These are phyloP conservation scores for Marasmius oreades DNA, from an alignment of 1,284 basidiomycete genomes.

Conservation along the genomic window DNA sequence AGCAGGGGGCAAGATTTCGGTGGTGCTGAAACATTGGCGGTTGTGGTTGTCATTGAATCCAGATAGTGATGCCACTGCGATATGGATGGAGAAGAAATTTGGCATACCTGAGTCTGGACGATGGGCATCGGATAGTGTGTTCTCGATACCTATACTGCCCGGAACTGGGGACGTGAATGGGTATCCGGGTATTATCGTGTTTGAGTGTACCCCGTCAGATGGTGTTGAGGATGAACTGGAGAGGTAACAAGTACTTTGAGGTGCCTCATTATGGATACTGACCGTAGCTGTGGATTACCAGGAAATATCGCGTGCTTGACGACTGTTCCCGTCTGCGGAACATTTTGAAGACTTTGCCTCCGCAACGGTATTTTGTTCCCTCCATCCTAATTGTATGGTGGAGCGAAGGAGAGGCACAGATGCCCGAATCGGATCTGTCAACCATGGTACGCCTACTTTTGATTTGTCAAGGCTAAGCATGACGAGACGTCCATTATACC, in stretches of 20 bases:
- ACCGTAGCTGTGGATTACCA: too few relatives aligned
- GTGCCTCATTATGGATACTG: too few relatives aligned
- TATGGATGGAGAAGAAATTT: slow-evolving; percentile 74
- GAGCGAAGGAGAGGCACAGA: slow-evolving; percentile 39
- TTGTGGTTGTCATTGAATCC: slow-evolving; percentile 72
- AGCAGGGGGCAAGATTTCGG: not conserved
- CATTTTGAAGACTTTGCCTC: slow-evolving; percentile 48
- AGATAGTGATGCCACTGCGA: slow-evolving; percentile 67
- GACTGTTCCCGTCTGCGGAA: slow-evolving; percentile 68
- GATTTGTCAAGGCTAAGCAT: not conserved
- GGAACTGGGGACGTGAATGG: slow-evolving; percentile 20
- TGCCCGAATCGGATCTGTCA: slow-evolving; percentile 34
- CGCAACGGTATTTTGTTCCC: slow-evolving; percentile 53
- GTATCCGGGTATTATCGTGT: slow-evolving; percentile 65
- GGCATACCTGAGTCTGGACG: slow-evolving; percentile 63
- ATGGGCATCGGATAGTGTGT: slow-evolving; percentile 38
- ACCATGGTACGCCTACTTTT: slow-evolving; percentile 41
- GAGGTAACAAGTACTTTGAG: slow-evolving; percentile 39
- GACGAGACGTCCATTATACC: slow-evolving; percentile 9
- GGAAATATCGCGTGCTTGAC: slow-evolving; percentile 68
- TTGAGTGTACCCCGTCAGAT: slow-evolving; percentile 65
- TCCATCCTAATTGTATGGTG: slow-evolving; percentile 58
- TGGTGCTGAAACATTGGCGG: slow-evolving; percentile 40
- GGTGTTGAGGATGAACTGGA: slow-evolving; percentile 62
- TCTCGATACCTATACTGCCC: slow-evolving; percentile 46